Percentiles rank a stretch among this genome's conserved stretches.
Conservation (phyloP, 1,284 basidiomycete genomes). For the Lentinula novae-zelandiae region DNA sequence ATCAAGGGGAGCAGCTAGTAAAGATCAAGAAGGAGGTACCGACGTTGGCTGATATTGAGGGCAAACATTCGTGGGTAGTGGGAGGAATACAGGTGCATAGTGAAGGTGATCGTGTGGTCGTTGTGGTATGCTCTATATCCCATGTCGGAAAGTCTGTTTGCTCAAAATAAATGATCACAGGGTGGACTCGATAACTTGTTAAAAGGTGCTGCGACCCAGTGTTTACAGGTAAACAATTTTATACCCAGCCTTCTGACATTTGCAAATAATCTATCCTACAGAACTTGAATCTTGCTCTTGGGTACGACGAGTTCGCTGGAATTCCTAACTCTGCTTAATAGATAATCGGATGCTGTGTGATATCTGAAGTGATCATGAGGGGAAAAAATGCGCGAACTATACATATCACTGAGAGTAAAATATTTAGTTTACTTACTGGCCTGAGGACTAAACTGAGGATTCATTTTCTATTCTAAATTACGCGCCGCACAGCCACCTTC, state of each 20-base stretch:
- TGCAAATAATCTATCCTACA: conserved; percentile 27
- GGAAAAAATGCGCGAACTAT: not conserved
- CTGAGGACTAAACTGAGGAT: not conserved
- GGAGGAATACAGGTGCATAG: conserved; percentile 96
- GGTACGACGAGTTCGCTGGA: conserved; percentile 88
- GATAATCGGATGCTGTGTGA: not conserved
- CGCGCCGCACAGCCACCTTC: not conserved
- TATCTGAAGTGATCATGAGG: not conserved
- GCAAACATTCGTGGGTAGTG: conserved; percentile 85
- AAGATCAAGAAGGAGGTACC: conserved; percentile 69
- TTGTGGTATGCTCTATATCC: conserved; percentile 63
- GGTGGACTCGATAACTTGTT: conserved; percentile 94
- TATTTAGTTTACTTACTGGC: not conserved
- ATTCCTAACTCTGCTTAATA: conserved; percentile 39
- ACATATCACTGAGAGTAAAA: too few relatives aligned
- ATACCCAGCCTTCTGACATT: conserved; percentile 1
- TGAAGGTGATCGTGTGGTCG: conserved; percentile 83
- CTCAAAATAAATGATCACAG: conserved; percentile 30
- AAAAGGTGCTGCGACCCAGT: conserved; percentile 98
- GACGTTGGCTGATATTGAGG: conserved; percentile 73
- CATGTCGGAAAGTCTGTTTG: not conserved
- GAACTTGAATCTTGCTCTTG: conserved; percentile 94
- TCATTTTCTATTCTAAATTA: not conserved
- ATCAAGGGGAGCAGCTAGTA: conserved; percentile 74
- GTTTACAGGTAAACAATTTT: conserved; percentile 70